Percentiles rank a stretch among this genome's conserved stretches.
phyloP scores from a whole-genome alignment of 371 early-diverging fungal species.

The Antonospora locustae region DNA sequence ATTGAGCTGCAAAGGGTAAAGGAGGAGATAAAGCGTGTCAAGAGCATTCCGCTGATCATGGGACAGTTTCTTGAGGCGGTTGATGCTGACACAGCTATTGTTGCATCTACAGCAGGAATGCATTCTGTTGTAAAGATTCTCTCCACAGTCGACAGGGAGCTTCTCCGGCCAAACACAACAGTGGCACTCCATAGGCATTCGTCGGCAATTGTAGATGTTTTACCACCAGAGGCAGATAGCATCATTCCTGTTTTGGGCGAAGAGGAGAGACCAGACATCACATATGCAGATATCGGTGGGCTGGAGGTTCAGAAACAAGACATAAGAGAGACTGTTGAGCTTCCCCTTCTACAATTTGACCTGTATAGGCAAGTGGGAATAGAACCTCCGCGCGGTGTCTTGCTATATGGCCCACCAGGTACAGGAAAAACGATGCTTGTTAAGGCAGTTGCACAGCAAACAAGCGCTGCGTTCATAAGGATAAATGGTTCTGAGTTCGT shows the following conservation, averaged over 20 bases:
- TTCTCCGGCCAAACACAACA: conserved; percentile 83
- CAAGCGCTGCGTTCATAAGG: conserved; percentile 63
- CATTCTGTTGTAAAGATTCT: conserved; percentile 87
- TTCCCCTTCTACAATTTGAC: conserved; percentile 86
- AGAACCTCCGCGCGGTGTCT: conserved; percentile 80
- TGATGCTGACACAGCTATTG: conserved; percentile 88
- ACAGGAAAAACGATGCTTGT: conserved; percentile 94
- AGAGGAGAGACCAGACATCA: conserved; percentile 57
- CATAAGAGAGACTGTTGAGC: conserved; percentile 85
- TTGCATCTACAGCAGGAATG: conserved; percentile 82
- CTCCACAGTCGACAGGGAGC: conserved; percentile 87
- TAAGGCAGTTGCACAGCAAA: conserved; percentile 86
- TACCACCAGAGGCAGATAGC: conserved; percentile 57
- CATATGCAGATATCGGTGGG: conserved; percentile 97
- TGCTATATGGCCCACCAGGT: conserved; percentile 92
- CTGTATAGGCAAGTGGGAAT: conserved; percentile 84
- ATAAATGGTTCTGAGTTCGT: conserved; percentile 86
- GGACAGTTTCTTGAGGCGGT: conserved; percentile 97
- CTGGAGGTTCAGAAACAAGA: conserved; percentile 81
- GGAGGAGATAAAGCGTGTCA: conserved; percentile 93
- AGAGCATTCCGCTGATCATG: conserved; percentile 91
- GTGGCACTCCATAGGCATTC: conserved; percentile 96
- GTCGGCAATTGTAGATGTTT: conserved; percentile 65
- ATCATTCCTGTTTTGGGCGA: conserved; percentile 52
- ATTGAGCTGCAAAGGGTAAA: conserved; percentile 70